These are phyloP conservation scores for Penicillium angulare DNA, from an alignment of 495 filamentous ascomycete species.

Conservation along the genomic window DNA sequence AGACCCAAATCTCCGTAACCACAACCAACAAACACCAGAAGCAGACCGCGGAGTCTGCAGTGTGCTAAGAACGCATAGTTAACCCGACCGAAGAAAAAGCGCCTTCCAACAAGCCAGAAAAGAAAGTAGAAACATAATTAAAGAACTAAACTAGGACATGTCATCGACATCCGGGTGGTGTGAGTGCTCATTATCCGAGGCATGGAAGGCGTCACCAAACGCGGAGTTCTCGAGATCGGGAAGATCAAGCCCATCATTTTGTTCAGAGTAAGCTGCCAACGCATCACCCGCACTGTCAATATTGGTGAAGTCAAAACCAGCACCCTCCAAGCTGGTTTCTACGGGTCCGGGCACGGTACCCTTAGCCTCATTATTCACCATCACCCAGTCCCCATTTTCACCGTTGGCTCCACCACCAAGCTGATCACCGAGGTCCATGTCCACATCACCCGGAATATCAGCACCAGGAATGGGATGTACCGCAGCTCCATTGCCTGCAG, in stretches of 20 bases:
- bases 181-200: slow-evolving; percentile 51
- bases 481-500: slow-evolving; percentile 38
- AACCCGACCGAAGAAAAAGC: slow-evolving; percentile 16
- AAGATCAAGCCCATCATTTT: slow-evolving; percentile 49
- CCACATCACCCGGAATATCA: slow-evolving; percentile 29
- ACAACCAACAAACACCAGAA: slow-evolving; percentile 18
- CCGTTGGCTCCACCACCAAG: slow-evolving; percentile 30
- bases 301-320: slow-evolving; percentile 56
- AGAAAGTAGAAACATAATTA: no score
- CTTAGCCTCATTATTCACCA: slow-evolving; percentile 53
- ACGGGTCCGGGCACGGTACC: slow-evolving; percentile 21
- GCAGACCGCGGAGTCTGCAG: slow-evolving; percentile 14
- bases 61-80: slow-evolving; percentile 12
- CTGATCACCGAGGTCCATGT: slow-evolving; percentile 44
- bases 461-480: slow-evolving; percentile 23
- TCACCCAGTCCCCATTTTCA: slow-evolving; percentile 58
- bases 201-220: slow-evolving; percentile 63
- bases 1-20: slow-evolving; percentile 7
- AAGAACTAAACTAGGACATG: slow-evolving; percentile 30
- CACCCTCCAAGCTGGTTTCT: slow-evolving; percentile 36
- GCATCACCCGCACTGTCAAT: slow-evolving; percentile 63
- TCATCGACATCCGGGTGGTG: slow-evolving; percentile 46
- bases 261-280: slow-evolving; percentile 57
- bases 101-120: slow-evolving; percentile 8
- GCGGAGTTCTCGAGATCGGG: slow-evolving; percentile 57